Percentiles rank a stretch among this genome's conserved stretches.
phyloP scores from a whole-genome alignment of 1,139 yeast species.

The Williopsis jadinii region DNA sequence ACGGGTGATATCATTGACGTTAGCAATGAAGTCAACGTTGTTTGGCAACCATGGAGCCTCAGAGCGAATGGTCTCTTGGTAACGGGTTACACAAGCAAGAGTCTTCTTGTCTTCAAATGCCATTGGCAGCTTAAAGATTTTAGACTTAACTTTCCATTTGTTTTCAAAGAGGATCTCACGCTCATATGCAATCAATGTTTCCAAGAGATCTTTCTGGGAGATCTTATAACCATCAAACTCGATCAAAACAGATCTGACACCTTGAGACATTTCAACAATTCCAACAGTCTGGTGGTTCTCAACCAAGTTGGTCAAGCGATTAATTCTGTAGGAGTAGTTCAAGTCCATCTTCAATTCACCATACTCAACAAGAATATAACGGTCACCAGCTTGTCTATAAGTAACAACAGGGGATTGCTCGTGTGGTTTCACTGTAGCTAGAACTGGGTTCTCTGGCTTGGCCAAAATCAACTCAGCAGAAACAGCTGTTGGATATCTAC shows the following conservation, averaged over 20 bases:
- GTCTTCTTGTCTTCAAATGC: conserved; percentile 92
- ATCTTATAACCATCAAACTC: conserved; percentile 63
- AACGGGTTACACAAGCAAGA: conserved; percentile 80
- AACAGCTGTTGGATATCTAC: conserved; percentile 33
- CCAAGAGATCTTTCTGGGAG: conserved; percentile 54
- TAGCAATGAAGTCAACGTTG: conserved; percentile 90
- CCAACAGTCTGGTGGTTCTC: conserved; percentile 60
- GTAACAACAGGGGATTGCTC: conserved; percentile 62
- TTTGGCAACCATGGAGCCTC: conserved; percentile 98
- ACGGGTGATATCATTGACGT: conserved; percentile 75
- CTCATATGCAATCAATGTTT: conserved; percentile 66
- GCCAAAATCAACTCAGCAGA: conserved; percentile 25
- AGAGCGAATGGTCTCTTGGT: conserved; percentile 86
- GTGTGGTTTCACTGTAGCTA: conserved; percentile 41
- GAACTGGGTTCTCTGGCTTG: conserved; percentile 54
- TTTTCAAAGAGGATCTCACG: conserved; percentile 63
- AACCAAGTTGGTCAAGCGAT: conserved; percentile 72
- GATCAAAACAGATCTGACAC: conserved; percentile 89
- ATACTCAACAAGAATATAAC: conserved; percentile 84
- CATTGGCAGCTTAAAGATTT: conserved; percentile 83
- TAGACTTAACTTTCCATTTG: conserved; percentile 81
- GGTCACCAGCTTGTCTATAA: conserved; percentile 95
- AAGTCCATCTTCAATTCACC: conserved; percentile 86
- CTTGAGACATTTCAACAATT: conserved; percentile 91
- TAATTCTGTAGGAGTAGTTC: conserved; percentile 78